Base-by-base conservation (phyloP, 1,139 yeast species). In the Scheffersomyces insectosa region DNA sequence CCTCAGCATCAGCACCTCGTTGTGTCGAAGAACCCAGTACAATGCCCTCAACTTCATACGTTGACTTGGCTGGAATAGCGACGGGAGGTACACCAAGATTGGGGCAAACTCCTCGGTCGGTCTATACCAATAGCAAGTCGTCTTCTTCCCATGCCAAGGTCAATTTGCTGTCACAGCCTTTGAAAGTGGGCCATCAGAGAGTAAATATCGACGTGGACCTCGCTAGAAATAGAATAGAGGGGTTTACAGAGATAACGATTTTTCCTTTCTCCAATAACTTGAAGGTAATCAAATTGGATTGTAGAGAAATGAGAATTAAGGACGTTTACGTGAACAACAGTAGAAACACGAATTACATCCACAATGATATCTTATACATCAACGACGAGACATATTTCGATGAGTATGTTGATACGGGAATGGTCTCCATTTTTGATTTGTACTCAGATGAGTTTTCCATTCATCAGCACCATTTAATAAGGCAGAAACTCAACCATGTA, bases 231-330 rank as follows among this genome's bases (percentile, higher is more conserved):
- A 57, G 63, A 16, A 64, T 84, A 9, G 64, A 65, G n/a, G 99
- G 98, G 11, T 76, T 80, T 53, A 89, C 98, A 0, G 97, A 90
- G 59, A 68, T 93, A 31, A 85, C 95, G 2, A 71, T 91, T 11
- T 70, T 88, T 16, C 97, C 98, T 0, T 70, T 83, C 3, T 80
- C 83, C 14, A 78, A 80, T 9, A 62, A 71, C 1, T 66, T 91
- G 36, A 80, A 79, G 42, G 70, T 72, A 11, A 72, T 93, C 28
- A 79, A 80, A 43, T 69, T 93, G 42, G 98, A 93, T 61, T 88
- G 96, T 50, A 80, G 97, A 44, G 91, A 88, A 47, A 78, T 89
- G 67, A 70, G 68, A 38, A 79, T 91, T 34, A 75, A 75, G 28
- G 79, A 80, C 31, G 84, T 89, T 8, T 70, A 70, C 36, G 79